Evolutionary conservation across 192 early-diverging fungal genomes (phyloP), one percentile per base, ranked within the genome.

Genomic region (Umbelopsis sp.): DNA sequence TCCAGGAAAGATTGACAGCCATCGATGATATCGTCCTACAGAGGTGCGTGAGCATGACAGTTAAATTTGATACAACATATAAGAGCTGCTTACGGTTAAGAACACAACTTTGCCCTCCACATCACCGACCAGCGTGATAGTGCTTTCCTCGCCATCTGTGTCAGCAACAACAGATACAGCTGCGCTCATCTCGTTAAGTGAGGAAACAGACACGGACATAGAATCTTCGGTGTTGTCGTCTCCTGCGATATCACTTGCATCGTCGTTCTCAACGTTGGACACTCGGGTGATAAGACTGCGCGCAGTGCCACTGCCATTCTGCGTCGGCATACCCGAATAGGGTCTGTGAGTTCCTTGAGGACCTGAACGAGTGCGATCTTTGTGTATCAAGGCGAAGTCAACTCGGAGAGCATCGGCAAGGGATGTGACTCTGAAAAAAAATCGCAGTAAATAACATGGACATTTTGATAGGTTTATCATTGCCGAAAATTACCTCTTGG

Each of bases 321-420:
- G 27, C 8, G 30, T 35, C 11, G 55, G 55, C 55, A 61, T 61
- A 25, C 55, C 55, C 7, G 55, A 61, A n/a, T 61, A 61, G 4
- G 55, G 55, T 25, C 71, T 58, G 20, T 75, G 70, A 22, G 68
- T 47, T n/a, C 66, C 69, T 46, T 80, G 71, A 25, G 74, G 74
- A 11, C 68, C 71, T 30, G 68, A 67, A 20, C 81, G 80, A 51
- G 90, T 86, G 44, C 90, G 84, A 72, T 94, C 94, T 15, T 89
- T 88, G 78, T 98, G 97, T 73, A 99, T 96, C 78, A 98, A 84
- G 53, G 97, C 97, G 84, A 99, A 99, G 72, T 94, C 90, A 71
- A 96, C 80, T 68, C 92, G 87, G 72, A 99, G 82, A 13, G 88
- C 84, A 79, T 99, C 96, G 15, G 96, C 95, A 51, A 99, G 82